Evolutionary conservation across 2,329 filamentous ascomycete genomes (phyloP).

Genomic region (Magnaporthiopsis rhizophila): DNA sequence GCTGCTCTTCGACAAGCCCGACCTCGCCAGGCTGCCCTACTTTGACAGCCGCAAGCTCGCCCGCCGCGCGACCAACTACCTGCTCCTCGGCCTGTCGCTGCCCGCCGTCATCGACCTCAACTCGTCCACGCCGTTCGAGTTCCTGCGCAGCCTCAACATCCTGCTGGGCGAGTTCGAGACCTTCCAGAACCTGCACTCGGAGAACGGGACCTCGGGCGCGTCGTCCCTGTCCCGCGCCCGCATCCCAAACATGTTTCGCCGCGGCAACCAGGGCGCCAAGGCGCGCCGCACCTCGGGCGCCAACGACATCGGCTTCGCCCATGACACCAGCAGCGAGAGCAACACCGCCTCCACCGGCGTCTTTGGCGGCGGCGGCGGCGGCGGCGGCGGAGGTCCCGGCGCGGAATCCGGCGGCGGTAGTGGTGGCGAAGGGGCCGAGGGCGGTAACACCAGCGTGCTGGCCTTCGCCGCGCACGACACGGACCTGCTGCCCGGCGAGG

Average conservation of each 20-base stretch:
- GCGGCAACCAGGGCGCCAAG: slow-evolving; percentile 50
- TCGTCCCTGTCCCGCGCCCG: slow-evolving; percentile 64
- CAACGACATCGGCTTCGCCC: slow-evolving; percentile 26
- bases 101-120: slow-evolving; percentile 86
- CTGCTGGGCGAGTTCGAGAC: slow-evolving; percentile 88
- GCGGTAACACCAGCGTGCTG: slow-evolving; percentile 35
- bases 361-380: slow-evolving; percentile 14
- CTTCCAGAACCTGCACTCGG: slow-evolving; percentile 79
- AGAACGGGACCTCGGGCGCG: slow-evolving; percentile 60
- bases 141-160: slow-evolving; percentile 76
- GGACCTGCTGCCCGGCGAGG: slow-evolving; percentile 71
- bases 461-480: slow-evolving; percentile 51
- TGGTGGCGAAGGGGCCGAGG: slow-evolving; percentile 17
- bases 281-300: slow-evolving; percentile 44
- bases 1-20: slow-evolving; percentile 76
- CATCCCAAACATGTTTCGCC: slow-evolving; percentile 76
- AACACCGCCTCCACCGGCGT: slow-evolving; percentile 19
- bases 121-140: slow-evolving; percentile 70
- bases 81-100: slow-evolving; percentile 85
- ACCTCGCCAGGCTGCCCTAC: slow-evolving; percentile 75
- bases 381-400: slow-evolving; percentile 9
- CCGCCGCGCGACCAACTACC: slow-evolving; percentile 85
- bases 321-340: slow-evolving; percentile 19
- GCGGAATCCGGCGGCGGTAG: slow-evolving; percentile 10
- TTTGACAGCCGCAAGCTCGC: slow-evolving; percentile 78